Conservation (phyloP, 2,329 filamentous ascomycete genomes). For the Annulohypoxylon truncatum region DNA sequence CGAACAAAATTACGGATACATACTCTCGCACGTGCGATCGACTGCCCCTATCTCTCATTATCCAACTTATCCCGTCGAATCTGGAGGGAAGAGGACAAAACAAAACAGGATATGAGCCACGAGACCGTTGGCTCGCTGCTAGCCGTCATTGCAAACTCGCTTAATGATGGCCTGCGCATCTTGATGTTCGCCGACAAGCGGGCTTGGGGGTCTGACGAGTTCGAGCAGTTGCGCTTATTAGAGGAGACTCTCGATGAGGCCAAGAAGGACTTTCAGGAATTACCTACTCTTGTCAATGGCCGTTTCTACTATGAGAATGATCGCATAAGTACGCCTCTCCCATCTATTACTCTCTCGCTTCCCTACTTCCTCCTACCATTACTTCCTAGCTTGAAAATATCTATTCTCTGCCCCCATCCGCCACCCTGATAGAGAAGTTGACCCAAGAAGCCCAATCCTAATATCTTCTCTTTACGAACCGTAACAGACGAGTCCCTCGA, state of each 20-base stretch:
- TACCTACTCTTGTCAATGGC: slow-evolving; percentile 66
- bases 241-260: slow-evolving; percentile 68
- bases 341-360: not conserved
- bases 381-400: not conserved
- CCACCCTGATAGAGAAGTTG: slow-evolving; percentile 37
- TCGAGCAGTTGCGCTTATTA: slow-evolving; percentile 67
- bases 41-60: not conserved
- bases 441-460: slow-evolving; percentile 39
- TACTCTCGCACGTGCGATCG: not conserved
- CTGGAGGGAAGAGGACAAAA: slow-evolving; percentile 15
- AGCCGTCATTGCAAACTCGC: slow-evolving; percentile 66
- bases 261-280: slow-evolving; percentile 69
- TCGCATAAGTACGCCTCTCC: slow-evolving; percentile 59
- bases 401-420: not conserved
- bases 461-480: slow-evolving; percentile 12
- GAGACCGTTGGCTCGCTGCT: slow-evolving; percentile 69
- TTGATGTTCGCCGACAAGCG: slow-evolving; percentile 68
- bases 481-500: slow-evolving; percentile 62
- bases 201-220: slow-evolving; percentile 69
- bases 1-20: slow-evolving; percentile 4
- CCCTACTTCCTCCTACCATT: not conserved
- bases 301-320: slow-evolving; percentile 69
- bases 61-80: not conserved
- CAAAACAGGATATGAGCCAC: slow-evolving; percentile 52
- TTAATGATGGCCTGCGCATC: slow-evolving; percentile 65